Base-by-base conservation (phyloP, 768 basidiomycete species). In the Mycena chlorophos region DNA sequence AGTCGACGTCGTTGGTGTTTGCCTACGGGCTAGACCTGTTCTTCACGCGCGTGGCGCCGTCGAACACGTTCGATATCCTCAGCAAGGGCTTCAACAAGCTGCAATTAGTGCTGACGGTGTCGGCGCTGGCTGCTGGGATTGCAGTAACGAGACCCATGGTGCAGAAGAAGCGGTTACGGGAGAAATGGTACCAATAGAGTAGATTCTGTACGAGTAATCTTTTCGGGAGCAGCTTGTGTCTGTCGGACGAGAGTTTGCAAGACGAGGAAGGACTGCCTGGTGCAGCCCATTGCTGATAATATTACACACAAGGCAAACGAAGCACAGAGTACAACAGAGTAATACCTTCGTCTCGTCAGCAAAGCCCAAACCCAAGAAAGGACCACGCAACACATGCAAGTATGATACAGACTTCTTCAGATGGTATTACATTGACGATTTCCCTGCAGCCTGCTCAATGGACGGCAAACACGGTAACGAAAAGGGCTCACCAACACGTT, bases 41-140 rank as follows among this genome's bases (percentile, higher is more conserved):
- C 80, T 75, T 86, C 25, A 91, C 91, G 12, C 83, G 93, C 16
- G 80, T 91, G 3, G 82, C 90, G 34, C 93, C 95, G 1, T 94
- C 92, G 12, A 85, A 83, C 37, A 92, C 93, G 19, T 98, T 98
- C 64, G 96, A 98, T 66, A 86, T 97, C 23, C 81, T 98, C 6
- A 91, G 83, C 63, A 89, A 94, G 69, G 86, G 78, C 65, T 98
- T 98, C 71, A 98, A 98, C 76, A 97, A 98, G 75, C 78, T 75
- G 1, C 96, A 98, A 70, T 77, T 98, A 22, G 83, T 95, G 59
- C 71, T 94, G 26, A 98, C 94, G 1, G 84, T 96, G 29, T 69
- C 74, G 1, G 92, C 82, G 0, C 69, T 98, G 55, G 79, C 75
- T 2, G 64, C 82, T 4, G 95, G 87, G n/a, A 91, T 97, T 58